These are phyloP conservation scores for Coffea humblotiana DNA, from an alignment of 305 asterid species.

Conservation along the genomic window DNA sequence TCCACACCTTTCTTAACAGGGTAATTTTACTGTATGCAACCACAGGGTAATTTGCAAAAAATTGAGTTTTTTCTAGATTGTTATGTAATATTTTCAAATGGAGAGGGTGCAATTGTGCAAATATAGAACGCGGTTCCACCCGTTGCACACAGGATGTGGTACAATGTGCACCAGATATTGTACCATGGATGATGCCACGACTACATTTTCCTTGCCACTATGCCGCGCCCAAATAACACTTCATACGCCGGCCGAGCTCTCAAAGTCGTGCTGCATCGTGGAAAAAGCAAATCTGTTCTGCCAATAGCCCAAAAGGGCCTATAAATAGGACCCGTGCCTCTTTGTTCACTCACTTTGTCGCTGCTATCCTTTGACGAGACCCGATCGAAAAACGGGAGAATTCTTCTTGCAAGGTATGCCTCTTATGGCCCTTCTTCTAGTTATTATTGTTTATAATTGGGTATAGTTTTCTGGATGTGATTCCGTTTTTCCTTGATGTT, in stretches of 20 bases:
- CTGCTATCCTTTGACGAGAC: neutral
- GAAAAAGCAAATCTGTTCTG: neutral
- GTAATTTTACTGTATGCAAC: neutral
- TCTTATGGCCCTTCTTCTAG: neutral
- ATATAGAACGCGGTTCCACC: too few species aligned
- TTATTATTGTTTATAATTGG: neutral
- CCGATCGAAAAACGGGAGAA: neutral
- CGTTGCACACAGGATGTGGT: neutral
- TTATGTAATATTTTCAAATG: too few species aligned
- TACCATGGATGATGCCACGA: too few species aligned
- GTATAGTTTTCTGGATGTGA: neutral
- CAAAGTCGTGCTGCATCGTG: neutral
- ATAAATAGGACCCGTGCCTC: neutral
- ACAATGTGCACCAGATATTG: neutral
- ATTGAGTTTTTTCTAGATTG: neutral
- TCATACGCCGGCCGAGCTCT: neutral
- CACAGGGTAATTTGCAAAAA: neutral
- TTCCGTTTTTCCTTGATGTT: neutral
- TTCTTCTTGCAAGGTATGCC: neutral
- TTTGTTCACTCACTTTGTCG: too few species aligned
- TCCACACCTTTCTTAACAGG: neutral
- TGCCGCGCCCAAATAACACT: neutral
- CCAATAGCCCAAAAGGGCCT: neutral
- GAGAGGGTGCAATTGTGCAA: neutral
- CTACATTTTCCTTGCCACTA: neutral